Base-by-base conservation (phyloP, 2,329 filamentous ascomycete genomes). In the Didymella sp. region DNA sequence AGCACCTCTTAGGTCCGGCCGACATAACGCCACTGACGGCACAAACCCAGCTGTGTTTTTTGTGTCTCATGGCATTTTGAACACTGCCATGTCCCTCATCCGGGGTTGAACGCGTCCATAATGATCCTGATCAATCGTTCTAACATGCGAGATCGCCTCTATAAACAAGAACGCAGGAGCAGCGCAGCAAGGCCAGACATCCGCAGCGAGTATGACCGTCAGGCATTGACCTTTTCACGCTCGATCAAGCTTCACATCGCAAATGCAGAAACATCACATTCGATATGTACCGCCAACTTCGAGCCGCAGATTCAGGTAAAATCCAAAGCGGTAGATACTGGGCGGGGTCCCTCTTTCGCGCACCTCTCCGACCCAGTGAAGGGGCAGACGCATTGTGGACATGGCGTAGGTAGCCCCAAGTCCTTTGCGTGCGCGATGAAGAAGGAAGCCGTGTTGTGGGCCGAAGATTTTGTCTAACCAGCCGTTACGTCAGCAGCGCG, bases 311-410 rank as follows among this genome's bases (percentile, higher is more conserved):
- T 80, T 80, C 77, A 78, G 77, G 68, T 73, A 64, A 73, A 74
- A 77, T 81, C 78, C 73, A 73, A 75, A 80, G 79, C 79, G 77
- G 80, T 77, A 82, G 80, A 82, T 82, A 82, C 80, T 73, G 78
- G 79, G 78, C 77, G 75, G 56, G 50, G 27, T 77, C 71, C 62
- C 56, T 81, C 78, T 81, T 60, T 76, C 79, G 76, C 79, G 70
- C 75, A 72, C 59, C 65, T 64, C 59, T 64, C 59, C 62, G 63
- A 63, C 64, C 69, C 79, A 81, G 66, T 81, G 78, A 82, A 82
- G 79, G 70, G 65, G 63, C 64, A 63, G 68, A 25, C 68, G 71
- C 73, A 62, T 73, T 70, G 41, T 45, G 66, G 65, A 68, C 69
- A 71, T 63, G 61, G 66, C 71, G 70, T 75, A 70, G 67, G 68